Conservation (phyloP, 1,284 basidiomycete genomes). For the Coniferiporia sulphurascens region DNA sequence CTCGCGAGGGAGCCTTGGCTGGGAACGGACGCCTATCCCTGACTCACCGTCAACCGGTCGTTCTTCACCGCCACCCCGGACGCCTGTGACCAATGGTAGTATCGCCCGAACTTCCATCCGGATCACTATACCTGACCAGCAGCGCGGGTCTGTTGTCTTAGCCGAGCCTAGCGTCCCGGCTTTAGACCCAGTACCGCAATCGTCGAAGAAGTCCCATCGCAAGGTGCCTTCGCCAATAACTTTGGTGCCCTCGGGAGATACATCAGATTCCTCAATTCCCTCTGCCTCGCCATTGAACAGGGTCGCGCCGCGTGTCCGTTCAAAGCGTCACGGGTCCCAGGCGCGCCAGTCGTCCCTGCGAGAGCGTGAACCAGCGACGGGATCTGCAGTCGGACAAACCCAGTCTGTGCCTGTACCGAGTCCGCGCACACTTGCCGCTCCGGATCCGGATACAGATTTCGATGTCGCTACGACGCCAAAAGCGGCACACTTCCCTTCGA, state of each 20-base stretch:
- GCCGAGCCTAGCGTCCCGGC: constrained; percentile 29
- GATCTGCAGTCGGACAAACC: constrained; percentile 27
- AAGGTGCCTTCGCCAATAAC: constrained; percentile 33
- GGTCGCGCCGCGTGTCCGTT: constrained; percentile 35
- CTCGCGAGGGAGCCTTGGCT: constrained; percentile 26
- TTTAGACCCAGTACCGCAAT: constrained; percentile 29
- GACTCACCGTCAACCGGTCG: constrained; percentile 39
- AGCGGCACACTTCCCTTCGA: constrained; percentile 38
- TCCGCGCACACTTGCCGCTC: constrained; percentile 39
- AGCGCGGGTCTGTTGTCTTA: constrained; percentile 35
- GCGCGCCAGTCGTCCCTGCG: constrained; percentile 43
- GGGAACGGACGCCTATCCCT: constrained; percentile 30
- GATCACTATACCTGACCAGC: constrained; percentile 25
- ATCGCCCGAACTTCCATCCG: constrained; percentile 23
- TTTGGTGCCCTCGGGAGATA: constrained; percentile 31
- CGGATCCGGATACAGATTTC: constrained; percentile 51
- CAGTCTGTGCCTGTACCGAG: constrained; percentile 31
- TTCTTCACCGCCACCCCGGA: constrained; percentile 39
- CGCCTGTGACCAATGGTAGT: constrained; percentile 31
- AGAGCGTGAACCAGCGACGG: too few relatives aligned
- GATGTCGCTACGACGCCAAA: constrained; percentile 52
- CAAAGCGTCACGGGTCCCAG: constrained; percentile 36
- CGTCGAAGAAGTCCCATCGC: constrained; percentile 31
- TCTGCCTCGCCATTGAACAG: constrained; percentile 30
- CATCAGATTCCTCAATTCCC: constrained; percentile 44